Evolutionary conservation across 2,329 filamentous ascomycete genomes (phyloP), one percentile per base, ranked within the genome.

Genomic region (Aspergillus spinulosporus): DNA sequence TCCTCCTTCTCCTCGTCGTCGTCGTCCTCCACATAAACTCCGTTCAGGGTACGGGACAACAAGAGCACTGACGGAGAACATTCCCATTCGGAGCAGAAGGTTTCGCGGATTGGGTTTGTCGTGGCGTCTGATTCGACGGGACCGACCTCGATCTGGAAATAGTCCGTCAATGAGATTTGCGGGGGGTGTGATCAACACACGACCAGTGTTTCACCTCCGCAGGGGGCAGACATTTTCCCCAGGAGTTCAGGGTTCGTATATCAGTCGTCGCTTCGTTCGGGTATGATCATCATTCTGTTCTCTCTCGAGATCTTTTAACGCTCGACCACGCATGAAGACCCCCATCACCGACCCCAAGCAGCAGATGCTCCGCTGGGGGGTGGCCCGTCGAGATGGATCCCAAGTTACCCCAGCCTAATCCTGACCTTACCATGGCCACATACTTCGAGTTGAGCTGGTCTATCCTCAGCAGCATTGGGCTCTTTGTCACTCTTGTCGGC

Each of bases 401-500:
- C 12, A 11, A 40, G 9, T 6, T 28, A 12, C 34, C 34, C 5
- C 26, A 46, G 4, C 32, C 28, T 46, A 32, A 52, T 7, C 21
- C 15, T 34, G n/a, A 31, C 12, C 11, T 39, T 4, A 14, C 50
- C 15, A 32, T 31, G 31, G 15, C 50, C 12, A 52, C 50, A 11
- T 56, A 56, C 21, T 58, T 58, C 28, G 55, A 58, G 47, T 29
- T 49, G 34, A 54, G 50, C 42, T 53, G 50, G 45, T 53, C 55
- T 2, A 53, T 58, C 8, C 15, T 58, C 15, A 58, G 55, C 40
- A 49, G 44, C 11, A 58, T 58, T 26, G 55, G 55, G 5, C 46
- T 58, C 9, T 58, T 52, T 7, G 31, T 54, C 21, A 49, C 55
- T 9, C 28, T 52, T 4, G 42, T 53, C 11, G 43, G 55, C 26